A percentile compares a stretch with the other conserved stretches of the same genome.
Conservation (phyloP, 176 grass and related monocot species). For the Eremochloa ophiuroides region DNA sequence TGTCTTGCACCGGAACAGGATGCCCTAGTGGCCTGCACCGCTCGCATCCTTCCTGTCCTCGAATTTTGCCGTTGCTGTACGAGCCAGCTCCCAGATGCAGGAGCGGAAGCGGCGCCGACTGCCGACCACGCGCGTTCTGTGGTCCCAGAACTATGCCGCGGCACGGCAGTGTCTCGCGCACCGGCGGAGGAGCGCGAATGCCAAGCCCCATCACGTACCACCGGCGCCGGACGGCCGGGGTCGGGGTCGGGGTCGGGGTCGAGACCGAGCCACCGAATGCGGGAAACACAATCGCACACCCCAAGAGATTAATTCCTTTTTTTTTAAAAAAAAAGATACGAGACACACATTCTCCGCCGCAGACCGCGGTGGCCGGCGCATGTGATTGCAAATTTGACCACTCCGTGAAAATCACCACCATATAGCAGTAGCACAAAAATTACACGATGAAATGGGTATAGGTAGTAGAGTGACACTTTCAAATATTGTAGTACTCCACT, state of each 20-base stretch:
- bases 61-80: neutral
- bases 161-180: neutral
- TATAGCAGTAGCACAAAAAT: conserved; percentile 7
- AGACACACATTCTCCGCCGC: conserved; percentile 36
- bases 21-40: neutral
- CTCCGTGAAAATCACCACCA: neutral
- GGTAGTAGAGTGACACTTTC: conserved; percentile 14
- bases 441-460: conserved; percentile 9
- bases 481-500: neutral
- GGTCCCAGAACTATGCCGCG: neutral
- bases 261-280: conserved; percentile 4
- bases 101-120: neutral
- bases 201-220: neutral
- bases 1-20: neutral
- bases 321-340: neutral
- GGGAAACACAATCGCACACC: conserved; percentile 6
- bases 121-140: neutral
- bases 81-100: neutral
- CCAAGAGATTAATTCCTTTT: neutral
- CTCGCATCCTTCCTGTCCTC: neutral
- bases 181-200: neutral
- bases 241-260: neutral
- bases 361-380: conserved; percentile 4
- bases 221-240: neutral
- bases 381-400: neutral